Percentiles rank a stretch among this genome's conserved stretches.
Conservation (phyloP, 176 grass and related monocot species). For the Elymus sibiricus region DNA sequence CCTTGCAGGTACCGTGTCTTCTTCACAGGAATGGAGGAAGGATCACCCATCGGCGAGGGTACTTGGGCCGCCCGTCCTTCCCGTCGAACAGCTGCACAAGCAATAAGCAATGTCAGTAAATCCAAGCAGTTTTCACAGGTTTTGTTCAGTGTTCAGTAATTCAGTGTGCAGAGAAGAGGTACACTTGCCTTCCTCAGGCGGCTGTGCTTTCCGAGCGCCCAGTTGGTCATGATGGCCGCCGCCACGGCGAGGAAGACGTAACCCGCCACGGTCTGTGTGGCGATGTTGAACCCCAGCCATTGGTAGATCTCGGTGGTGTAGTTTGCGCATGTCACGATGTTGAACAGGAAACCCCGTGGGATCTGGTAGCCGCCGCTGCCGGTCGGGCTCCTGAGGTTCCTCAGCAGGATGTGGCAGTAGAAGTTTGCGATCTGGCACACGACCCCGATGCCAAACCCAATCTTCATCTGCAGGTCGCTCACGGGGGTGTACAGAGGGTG, state of each 20-base stretch:
- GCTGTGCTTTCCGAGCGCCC: constrained; percentile 82
- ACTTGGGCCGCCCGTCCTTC: constrained; percentile 73
- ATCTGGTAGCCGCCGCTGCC: constrained; percentile 92
- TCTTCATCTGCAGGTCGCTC: constrained; percentile 80
- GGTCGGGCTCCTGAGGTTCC: constrained; percentile 82
- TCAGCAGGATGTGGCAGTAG: constrained; percentile 90
- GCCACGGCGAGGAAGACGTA: constrained; percentile 83
- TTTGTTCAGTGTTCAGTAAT: background rate
- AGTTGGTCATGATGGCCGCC: constrained; percentile 86
- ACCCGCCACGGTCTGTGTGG: constrained; percentile 85
- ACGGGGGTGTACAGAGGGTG: constrained; percentile 86
- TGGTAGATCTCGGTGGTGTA: constrained; percentile 99
- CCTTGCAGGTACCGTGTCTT: background rate
- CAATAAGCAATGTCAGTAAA: constrained; percentile 23
- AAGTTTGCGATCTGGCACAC: constrained; percentile 84
- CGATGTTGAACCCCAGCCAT: constrained; percentile 93
- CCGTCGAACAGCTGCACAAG: constrained; percentile 83
- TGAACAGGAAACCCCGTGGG: constrained; percentile 88
- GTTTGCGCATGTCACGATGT: constrained; percentile 94
- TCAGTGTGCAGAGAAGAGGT: background rate
- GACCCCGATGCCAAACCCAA: constrained; percentile 80
- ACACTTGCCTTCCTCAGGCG: constrained; percentile 81
- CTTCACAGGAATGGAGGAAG: constrained; percentile 79
- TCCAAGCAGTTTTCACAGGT: background rate
- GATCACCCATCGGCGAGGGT: constrained; percentile 90